These are phyloP conservation scores for Penicillium canariense DNA, from an alignment of 495 filamentous ascomycete genomes.

Conservation along the genomic window DNA sequence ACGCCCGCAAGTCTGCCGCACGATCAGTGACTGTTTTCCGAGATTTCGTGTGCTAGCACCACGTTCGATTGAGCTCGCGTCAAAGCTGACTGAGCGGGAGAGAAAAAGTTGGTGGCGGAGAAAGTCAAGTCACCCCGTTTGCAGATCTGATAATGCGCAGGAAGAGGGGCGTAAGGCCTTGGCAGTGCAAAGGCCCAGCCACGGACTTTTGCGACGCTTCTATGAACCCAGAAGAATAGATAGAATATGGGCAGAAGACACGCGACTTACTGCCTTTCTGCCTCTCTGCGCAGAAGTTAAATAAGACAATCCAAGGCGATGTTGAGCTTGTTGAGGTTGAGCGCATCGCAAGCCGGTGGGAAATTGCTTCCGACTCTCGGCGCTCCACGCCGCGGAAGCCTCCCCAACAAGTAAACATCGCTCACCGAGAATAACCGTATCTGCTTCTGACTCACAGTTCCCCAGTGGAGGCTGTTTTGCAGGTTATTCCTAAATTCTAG, in stretches of 20 bases:
- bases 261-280: neutral
- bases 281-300: neutral
- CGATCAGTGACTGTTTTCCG: conserved; percentile 6
- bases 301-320: neutral
- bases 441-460: neutral
- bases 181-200: neutral
- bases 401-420: conserved; percentile 10
- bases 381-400: conserved; percentile 4
- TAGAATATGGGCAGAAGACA: neutral
- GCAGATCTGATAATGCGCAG: conserved; percentile 24
- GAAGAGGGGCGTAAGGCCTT: conserved; percentile 4
- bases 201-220: neutral
- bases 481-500: neutral
- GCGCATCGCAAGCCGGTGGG: neutral
- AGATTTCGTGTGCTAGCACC: neutral
- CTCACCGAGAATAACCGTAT: conserved; percentile 24
- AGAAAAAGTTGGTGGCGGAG: conserved; percentile 14
- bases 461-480: neutral
- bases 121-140: conserved; percentile 21
- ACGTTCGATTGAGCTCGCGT: neutral
- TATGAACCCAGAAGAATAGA: neutral
- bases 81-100: conserved; percentile 3
- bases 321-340: conserved; percentile 17
- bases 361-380: conserved; percentile 22
- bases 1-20: neutral